Base-by-base conservation (phyloP, 495 filamentous ascomycete genomes). In the Mytilinidion resinicola region DNA sequence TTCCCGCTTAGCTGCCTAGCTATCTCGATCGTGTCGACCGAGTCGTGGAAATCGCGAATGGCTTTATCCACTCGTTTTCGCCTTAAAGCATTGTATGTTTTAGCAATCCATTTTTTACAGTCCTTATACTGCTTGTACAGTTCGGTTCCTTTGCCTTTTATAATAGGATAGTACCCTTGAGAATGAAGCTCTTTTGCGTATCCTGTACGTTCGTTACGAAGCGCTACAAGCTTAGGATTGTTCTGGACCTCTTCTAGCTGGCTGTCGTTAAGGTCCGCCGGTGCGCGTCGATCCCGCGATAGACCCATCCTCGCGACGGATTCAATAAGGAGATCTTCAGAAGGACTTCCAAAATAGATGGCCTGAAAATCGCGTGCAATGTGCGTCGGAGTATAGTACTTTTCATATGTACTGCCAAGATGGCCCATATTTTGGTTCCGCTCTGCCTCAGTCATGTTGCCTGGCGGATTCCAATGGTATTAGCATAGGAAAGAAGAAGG, bases 351-450 rank as follows among this genome's bases (percentile, higher is more conserved):
- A 53, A 62, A 57, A 53, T 62, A 62, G 47, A 57, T 62, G 21
- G 44, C 46, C 59, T 62, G 38, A 38, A 42, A 62, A 37, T 62
- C 38, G 15, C 47, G 38, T 33, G 47, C 47, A n/a, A n/a, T n/a
- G 46, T 59, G 39, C 15, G 21, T 59, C 55, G 41, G 56, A 30
- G 47, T 63, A 56, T 63, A 63, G 41, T 63, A 63, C 48, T 34
- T 35, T 46, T 53, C 35, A 37, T 63, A 63, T 7, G 42, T 59
- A 21, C 34, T 37, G 5, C 60, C 38, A 49, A 9, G 15, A 30
- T 63, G 35, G 55, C 55, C 60, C 39, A 63, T 63, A 41, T 43
- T 58, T 49, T 58, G 34, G 44, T 63, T 63, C 30, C 42, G 51
- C 34, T 59, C 50, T 17, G 36, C n/a, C n/a, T n/a, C 4, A 51